phyloP scores from a whole-genome alignment of 306 rosid genomes.

The Albizia julibrissin region DNA sequence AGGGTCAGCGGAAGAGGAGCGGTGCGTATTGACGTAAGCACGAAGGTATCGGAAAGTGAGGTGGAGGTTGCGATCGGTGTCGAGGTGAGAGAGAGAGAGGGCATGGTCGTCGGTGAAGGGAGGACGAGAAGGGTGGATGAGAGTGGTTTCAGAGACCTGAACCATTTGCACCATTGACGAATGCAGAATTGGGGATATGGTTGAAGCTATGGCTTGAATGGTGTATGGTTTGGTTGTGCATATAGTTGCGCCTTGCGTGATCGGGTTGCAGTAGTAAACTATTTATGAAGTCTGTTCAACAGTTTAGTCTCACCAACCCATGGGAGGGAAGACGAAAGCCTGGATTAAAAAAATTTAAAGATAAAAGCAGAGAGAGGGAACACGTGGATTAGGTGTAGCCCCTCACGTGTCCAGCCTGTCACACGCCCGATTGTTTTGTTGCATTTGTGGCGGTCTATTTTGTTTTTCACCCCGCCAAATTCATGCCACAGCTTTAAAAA shows the following conservation, averaged over 20 bases:
- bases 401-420: no score
- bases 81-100: constrained; percentile 77
- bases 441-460: not conserved
- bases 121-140: constrained; percentile 49
- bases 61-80: constrained; percentile 76
- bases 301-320: constrained; percentile 27
- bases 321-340: not conserved
- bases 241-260: not conserved
- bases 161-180: constrained; percentile 35
- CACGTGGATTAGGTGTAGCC: not conserved
- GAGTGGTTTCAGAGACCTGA: constrained; percentile 34
- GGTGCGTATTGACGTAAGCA: constrained; percentile 43
- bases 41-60: constrained; percentile 87
- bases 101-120: constrained; percentile 56
- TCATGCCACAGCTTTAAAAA: not conserved
- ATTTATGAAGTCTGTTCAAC: not conserved
- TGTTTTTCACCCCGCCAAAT: not conserved
- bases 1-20: constrained; percentile 42
- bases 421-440: not conserved
- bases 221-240: not conserved
- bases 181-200: not conserved
- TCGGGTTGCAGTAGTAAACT: not conserved
- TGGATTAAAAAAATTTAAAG: not conserved
- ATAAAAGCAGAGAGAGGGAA: not conserved
- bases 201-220: not conserved